phyloP scores from a whole-genome alignment of 1,284 basidiomycete species.

The Butyriboletus appendiculatus region DNA sequence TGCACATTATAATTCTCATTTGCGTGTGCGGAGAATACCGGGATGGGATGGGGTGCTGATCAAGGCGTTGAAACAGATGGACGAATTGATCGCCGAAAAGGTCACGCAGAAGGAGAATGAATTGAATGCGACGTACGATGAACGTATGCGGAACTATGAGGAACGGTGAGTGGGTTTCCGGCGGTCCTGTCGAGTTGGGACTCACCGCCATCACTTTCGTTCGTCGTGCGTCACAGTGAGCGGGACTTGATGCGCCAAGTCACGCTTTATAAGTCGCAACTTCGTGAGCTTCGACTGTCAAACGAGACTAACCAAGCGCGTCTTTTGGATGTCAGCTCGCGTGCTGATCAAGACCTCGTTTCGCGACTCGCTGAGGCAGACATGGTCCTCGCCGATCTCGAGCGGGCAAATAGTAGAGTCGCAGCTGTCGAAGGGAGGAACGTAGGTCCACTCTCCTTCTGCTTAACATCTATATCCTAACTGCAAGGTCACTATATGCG shows the following conservation, averaged over 20 bases:
- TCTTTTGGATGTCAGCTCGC: conserved; percentile 84
- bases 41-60: conserved; percentile 2
- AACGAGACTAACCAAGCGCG: conserved; percentile 93
- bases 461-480: neutral
- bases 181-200: neutral
- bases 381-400: conserved; percentile 90
- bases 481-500: neutral
- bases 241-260: conserved; percentile 90
- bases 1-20: neutral
- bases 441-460: conserved; percentile 43
- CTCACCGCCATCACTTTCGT: neutral
- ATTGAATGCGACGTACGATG: conserved; percentile 94
- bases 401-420: conserved; percentile 90
- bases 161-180: conserved; percentile 63
- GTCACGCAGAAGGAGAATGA: conserved; percentile 92
- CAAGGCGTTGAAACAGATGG: conserved; percentile 62
- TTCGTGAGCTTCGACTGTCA: conserved; percentile 86
- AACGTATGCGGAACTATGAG: conserved; percentile 92
- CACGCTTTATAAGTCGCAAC: conserved; percentile 80
- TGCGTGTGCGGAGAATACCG: neutral
- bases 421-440: conserved; percentile 92
- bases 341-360: conserved; percentile 90
- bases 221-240: conserved; percentile 60
- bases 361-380: conserved; percentile 89
- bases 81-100: conserved; percentile 83